Evolutionary conservation across 768 basidiomycete species (phyloP).

Genomic region (Calocera cornea): DNA sequence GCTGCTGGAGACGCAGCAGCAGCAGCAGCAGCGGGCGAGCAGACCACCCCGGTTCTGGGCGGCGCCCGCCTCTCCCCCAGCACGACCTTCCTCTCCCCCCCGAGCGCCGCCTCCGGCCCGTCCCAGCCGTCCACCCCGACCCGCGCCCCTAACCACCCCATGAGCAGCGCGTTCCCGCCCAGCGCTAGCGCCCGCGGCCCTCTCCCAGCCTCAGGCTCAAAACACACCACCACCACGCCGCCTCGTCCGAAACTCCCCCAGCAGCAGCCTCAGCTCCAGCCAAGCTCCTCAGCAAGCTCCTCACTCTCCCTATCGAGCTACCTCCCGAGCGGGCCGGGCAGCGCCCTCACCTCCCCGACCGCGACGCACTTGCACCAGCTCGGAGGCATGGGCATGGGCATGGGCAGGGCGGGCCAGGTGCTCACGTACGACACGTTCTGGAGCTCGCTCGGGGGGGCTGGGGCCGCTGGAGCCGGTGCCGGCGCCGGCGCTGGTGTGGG

Average conservation of each 20-base stretch:
- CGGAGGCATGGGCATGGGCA: not conserved
- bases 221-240: slow-evolving; percentile 5
- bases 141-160: not conserved
- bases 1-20: no score
- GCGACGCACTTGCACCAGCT: slow-evolving; percentile 6
- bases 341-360: not conserved
- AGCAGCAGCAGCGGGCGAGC: slow-evolving; percentile 13
- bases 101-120: not conserved
- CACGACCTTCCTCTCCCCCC: not conserved
- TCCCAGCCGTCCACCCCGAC: slow-evolving; percentile 1
- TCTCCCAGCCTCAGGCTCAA: slow-evolving; percentile 7
- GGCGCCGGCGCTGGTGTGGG: no score
- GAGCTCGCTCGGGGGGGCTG: slow-evolving; percentile 19
- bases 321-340: not conserved
- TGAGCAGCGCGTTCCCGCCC: not conserved
- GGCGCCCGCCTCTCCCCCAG: slow-evolving; percentile 11
- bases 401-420: slow-evolving; percentile 24
- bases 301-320: not conserved
- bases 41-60: slow-evolving; percentile 15
- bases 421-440: slow-evolving; percentile 53
- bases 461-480: no score
- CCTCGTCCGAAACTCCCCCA: slow-evolving; percentile 3
- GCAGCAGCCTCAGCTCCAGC: not conserved
- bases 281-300: not conserved
- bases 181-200: slow-evolving; percentile 1